These are phyloP conservation scores for Coemansia sp. DNA, from an alignment of 192 early-diverging fungal genomes.

Conservation along the genomic window DNA sequence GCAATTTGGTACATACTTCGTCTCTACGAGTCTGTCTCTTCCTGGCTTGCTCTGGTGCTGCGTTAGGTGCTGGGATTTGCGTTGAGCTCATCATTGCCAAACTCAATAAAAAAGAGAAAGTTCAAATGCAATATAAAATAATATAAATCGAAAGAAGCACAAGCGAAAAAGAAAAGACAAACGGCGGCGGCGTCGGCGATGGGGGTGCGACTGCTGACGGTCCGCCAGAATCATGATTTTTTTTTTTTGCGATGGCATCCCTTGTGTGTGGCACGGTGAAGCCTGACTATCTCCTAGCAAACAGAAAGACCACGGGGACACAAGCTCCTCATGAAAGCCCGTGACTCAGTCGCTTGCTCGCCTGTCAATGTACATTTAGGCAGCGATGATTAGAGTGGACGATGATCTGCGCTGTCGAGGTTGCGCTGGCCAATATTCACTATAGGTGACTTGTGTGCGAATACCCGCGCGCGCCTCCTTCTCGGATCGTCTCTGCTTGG, in stretches of 20 bases:
- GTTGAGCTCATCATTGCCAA: constrained; percentile 40
- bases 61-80: constrained; percentile 26
- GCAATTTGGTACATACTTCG: constrained; percentile 30
- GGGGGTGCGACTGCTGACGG: not conserved
- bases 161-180: not conserved
- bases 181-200: not conserved
- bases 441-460: not conserved
- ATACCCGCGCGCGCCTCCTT: not conserved
- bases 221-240: not conserved
- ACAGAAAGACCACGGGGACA: not conserved
- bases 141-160: not conserved
- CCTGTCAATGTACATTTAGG: not conserved
- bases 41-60: constrained; percentile 43
- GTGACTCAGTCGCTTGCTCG: not conserved
- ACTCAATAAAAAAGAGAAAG: not conserved
- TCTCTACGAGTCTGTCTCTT: constrained; percentile 49
- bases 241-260: not conserved
- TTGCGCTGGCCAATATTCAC: not conserved
- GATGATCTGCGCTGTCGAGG: not conserved
- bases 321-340: not conserved
- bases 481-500: not conserved
- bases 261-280: not conserved
- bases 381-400: not conserved
- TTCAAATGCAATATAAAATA: constrained; percentile 4
- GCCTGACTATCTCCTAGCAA: not conserved